These are phyloP conservation scores for Candida sanyaensis DNA, from an alignment of 1,139 yeast genomes.

Conservation along the genomic window DNA sequence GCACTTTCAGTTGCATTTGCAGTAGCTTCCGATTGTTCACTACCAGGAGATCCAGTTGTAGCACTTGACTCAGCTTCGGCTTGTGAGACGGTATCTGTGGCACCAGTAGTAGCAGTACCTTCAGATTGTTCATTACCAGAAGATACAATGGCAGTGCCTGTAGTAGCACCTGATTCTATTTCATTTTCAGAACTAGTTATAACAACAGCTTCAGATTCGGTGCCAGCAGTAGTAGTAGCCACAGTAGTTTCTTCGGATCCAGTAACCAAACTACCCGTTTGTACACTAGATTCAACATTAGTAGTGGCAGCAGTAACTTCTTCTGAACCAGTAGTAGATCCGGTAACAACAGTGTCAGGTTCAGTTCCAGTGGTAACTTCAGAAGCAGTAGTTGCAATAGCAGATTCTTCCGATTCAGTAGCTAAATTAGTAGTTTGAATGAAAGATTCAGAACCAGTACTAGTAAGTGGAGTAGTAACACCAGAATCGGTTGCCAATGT, in stretches of 20 bases:
- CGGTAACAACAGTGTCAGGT: constrained; percentile 5
- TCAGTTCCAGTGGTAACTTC: neutral
- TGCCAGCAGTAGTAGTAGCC: neutral
- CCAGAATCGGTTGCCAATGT: neutral
- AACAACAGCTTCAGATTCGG: neutral
- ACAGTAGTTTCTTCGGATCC: constrained; percentile 1
- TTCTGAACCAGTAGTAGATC: neutral
- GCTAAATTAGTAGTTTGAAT: neutral
- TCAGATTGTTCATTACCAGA: neutral
- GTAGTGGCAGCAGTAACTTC: neutral
- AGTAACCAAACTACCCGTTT: neutral
- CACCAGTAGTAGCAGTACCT: neutral
- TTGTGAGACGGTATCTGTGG: constrained; percentile 2
- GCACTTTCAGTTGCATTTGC: neutral
- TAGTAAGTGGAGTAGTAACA: constrained; percentile 4
- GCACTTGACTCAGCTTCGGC: constrained; percentile 1
- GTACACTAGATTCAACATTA: neutral
- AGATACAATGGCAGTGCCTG: neutral
- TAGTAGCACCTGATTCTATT: neutral
- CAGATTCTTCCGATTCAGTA: neutral
- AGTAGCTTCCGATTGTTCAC: too few relatives aligned
- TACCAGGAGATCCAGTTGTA: neutral
- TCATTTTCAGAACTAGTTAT: neutral
- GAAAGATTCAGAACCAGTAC: neutral
- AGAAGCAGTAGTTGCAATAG: constrained; percentile 1